phyloP scores from a whole-genome alignment of 345 rosid genomes.

The Clausena lansium region DNA sequence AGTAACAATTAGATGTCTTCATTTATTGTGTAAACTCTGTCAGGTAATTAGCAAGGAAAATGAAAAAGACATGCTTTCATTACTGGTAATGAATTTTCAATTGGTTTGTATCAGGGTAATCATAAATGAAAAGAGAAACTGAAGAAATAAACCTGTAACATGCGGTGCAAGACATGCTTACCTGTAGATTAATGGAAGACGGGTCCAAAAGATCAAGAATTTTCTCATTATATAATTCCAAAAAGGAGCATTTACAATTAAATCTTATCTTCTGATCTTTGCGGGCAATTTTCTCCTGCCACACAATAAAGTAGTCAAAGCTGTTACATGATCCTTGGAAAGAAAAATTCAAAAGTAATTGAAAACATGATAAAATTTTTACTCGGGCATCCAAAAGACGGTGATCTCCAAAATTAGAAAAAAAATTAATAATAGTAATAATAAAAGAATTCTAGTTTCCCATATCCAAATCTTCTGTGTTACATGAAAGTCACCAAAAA shows the following conservation, averaged over 20 bases:
- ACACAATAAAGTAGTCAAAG: conserved; percentile 14
- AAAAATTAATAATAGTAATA: not conserved
- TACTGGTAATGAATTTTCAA: not conserved
- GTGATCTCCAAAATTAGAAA: not conserved
- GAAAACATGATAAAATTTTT: not conserved
- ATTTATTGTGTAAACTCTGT: not conserved
- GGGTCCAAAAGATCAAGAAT: conserved; percentile 97
- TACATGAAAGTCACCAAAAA: not conserved
- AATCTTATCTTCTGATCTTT: conserved; percentile 77
- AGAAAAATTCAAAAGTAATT: not conserved
- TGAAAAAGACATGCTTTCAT: not conserved
- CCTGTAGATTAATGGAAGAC: conserved; percentile 83
- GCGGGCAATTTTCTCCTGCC: conserved; percentile 84
- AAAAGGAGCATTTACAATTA: conserved; percentile 88
- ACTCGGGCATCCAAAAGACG: not conserved
- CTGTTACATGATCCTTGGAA: conserved; percentile 5
- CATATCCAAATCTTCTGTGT: not conserved
- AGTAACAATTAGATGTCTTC: not conserved
- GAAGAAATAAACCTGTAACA: not conserved
- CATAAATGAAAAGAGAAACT: not conserved
- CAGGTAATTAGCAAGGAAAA: not conserved
- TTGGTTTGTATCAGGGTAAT: not conserved
- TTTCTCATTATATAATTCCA: conserved; percentile 97
- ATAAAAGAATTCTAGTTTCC: not conserved
- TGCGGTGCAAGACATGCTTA: conserved; percentile 17